These are phyloP conservation scores for Ustilago nuda DNA, from an alignment of 1,284 basidiomycete genomes.

Conservation along the genomic window DNA sequence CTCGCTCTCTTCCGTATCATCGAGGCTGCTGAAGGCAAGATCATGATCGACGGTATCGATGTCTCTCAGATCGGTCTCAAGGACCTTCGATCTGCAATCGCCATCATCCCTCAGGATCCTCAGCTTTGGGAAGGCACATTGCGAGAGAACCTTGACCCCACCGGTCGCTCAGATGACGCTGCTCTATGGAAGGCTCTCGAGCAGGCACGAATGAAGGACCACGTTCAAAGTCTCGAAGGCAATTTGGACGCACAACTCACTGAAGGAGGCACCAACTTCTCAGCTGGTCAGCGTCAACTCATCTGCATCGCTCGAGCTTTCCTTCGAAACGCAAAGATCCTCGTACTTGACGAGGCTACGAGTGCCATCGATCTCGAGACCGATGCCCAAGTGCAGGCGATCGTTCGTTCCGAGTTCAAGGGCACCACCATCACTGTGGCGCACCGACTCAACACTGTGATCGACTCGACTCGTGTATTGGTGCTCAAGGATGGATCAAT, in stretches of 20 bases:
- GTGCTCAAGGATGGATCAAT: slow-evolving; percentile 84
- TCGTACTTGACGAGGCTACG: slow-evolving; percentile 88
- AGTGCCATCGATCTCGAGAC: slow-evolving; percentile 82
- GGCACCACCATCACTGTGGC: slow-evolving; percentile 71
- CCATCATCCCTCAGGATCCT: slow-evolving; percentile 84
- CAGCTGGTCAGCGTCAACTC: slow-evolving; percentile 79
- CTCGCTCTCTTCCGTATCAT: slow-evolving; percentile 70
- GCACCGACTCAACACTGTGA: slow-evolving; percentile 89
- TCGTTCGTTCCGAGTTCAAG: slow-evolving; percentile 75
- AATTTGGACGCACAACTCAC: slow-evolving; percentile 81
- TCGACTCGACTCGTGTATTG: slow-evolving; percentile 84
- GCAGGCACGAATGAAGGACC: slow-evolving; percentile 78
- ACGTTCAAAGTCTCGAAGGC: slow-evolving; percentile 78
- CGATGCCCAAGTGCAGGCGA: slow-evolving; percentile 84
- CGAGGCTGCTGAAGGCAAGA: slow-evolving; percentile 82
- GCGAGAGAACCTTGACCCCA: slow-evolving; percentile 85
- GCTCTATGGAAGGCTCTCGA: slow-evolving; percentile 85
- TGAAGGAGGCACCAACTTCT: slow-evolving; percentile 84
- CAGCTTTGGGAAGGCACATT: slow-evolving; percentile 87
- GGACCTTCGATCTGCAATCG: slow-evolving; percentile 75
- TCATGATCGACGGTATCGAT: slow-evolving; percentile 85
- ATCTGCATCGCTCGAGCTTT: slow-evolving; percentile 69
- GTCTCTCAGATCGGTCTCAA: slow-evolving; percentile 84
- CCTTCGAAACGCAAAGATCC: slow-evolving; percentile 76
- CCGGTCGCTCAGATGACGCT: slow-evolving; percentile 76